Evolutionary conservation across 768 basidiomycete species (phyloP).

Genomic region (Boletus sp.): DNA sequence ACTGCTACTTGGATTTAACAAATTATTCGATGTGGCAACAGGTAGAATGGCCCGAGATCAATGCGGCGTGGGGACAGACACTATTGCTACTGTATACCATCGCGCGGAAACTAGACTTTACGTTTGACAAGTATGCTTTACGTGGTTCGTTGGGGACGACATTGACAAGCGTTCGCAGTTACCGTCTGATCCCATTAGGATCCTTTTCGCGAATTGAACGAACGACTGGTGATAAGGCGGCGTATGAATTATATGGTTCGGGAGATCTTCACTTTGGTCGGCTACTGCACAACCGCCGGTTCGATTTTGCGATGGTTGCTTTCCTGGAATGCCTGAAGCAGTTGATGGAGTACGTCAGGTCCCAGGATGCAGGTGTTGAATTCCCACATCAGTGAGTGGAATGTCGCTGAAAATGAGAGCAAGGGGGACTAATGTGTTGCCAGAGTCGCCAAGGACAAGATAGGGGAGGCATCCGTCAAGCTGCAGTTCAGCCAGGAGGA

Average conservation of each 20-base stretch:
- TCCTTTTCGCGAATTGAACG: conserved; percentile 92
- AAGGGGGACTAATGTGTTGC: background rate
- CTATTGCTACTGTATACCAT: conserved; percentile 89
- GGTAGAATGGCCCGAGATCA: conserved; percentile 99
- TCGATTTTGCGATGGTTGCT: conserved; percentile 94
- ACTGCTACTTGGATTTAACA: background rate
- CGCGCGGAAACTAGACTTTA: conserved; percentile 85
- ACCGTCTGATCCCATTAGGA: conserved; percentile 89
- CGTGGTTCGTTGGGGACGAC: background rate
- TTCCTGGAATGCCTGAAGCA: conserved; percentile 94
- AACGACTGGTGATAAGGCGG: conserved; percentile 73
- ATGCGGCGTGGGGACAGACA: conserved; percentile 97
- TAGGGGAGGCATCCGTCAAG: conserved; percentile 92
- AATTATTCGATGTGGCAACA: conserved; percentile 29
- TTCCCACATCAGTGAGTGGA: conserved; percentile 81
- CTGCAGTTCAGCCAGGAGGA: conserved; percentile 95
- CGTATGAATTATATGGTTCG: conserved; percentile 92
- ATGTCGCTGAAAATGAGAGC: background rate
- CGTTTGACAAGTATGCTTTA: conserved; percentile 71
- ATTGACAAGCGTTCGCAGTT: conserved; percentile 45
- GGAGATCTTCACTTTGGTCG: conserved; percentile 89
- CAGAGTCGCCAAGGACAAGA: conserved; percentile 91
- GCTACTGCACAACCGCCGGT: conserved; percentile 89
- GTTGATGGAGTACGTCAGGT: conserved; percentile 80
- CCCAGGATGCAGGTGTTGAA: conserved; percentile 67